Conservation (phyloP, 2,329 filamentous ascomycete species). For the Teratosphaeriaceae sp. region DNA sequence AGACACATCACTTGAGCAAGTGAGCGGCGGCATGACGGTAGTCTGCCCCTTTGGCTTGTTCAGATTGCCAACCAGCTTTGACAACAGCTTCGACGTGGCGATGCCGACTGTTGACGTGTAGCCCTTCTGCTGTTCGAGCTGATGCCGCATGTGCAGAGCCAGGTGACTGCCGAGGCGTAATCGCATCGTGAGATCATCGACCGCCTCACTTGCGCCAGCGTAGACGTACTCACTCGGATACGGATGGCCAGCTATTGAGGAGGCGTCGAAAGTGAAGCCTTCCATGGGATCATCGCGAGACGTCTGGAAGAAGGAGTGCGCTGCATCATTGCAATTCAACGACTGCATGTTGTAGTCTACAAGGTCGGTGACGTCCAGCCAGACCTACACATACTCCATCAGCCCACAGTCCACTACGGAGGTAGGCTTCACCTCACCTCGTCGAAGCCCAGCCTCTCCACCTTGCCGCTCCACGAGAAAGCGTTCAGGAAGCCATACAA, state of each 20-base stretch:
- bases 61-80: conserved; percentile 75
- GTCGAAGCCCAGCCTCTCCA: conserved; percentile 82
- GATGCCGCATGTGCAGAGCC: conserved; percentile 63
- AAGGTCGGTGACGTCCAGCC: conserved; percentile 78
- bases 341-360: conserved; percentile 71
- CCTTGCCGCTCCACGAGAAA: conserved; percentile 70
- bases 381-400: conserved; percentile 40
- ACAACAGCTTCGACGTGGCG: conserved; percentile 77
- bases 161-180: conserved; percentile 76
- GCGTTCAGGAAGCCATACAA: conserved; percentile 66
- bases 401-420: neutral
- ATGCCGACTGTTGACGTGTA: conserved; percentile 87
- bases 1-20: conserved; percentile 11
- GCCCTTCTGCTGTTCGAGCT: conserved; percentile 67
- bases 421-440: conserved; percentile 52
- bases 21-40: conserved; percentile 60
- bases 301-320: conserved; percentile 72
- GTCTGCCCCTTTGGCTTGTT: conserved; percentile 89
- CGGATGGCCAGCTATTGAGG: conserved; percentile 57
- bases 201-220: neutral
- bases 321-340: conserved; percentile 59
- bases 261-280: conserved; percentile 77
- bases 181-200: conserved; percentile 40
- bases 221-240: conserved; percentile 37
- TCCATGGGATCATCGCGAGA: conserved; percentile 63